phyloP scores from a whole-genome alignment of 2,329 filamentous ascomycete species.

The Diaporthe citri region DNA sequence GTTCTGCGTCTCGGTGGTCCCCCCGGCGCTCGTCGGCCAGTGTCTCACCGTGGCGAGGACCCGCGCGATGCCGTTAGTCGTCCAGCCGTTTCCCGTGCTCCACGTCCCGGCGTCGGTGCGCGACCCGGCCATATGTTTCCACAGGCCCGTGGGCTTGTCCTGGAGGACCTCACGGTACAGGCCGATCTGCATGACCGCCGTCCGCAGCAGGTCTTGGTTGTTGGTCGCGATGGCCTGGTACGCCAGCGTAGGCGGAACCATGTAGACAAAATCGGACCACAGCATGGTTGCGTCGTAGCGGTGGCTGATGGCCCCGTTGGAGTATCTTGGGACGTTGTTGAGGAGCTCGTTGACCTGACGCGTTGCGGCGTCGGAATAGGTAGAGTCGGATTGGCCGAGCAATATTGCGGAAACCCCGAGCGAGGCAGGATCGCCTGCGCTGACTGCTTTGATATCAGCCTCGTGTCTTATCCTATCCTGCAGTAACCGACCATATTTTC shows the following conservation, averaged over 20 bases:
- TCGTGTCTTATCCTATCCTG: background rate
- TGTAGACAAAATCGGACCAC: slow-evolving; percentile 4
- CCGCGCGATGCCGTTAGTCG: background rate
- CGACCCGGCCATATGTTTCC: slow-evolving; percentile 2
- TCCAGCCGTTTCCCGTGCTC: slow-evolving; percentile 5
- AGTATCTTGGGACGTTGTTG: background rate
- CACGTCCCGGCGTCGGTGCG: background rate
- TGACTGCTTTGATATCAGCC: background rate
- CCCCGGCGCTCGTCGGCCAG: background rate
- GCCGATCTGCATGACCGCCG: background rate
- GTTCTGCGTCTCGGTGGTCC: background rate
- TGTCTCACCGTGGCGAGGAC: background rate
- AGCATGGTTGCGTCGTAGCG: slow-evolving; percentile 2
- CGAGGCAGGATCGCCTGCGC: background rate
- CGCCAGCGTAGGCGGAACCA: background rate
- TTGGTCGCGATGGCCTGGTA: background rate
- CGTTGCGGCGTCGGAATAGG: background rate
- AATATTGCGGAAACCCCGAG: background rate
- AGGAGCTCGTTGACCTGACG: slow-evolving; percentile 3
- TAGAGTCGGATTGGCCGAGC: slow-evolving; percentile 5
- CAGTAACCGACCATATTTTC: background rate
- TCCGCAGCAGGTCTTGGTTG: background rate
- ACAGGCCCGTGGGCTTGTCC: background rate
- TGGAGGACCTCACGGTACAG: slow-evolving; percentile 1
- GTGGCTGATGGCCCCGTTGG: slow-evolving; percentile 8